These are phyloP conservation scores for Pichia kudriavzevii DNA, from an alignment of 1,139 yeast species.

Conservation along the genomic window DNA sequence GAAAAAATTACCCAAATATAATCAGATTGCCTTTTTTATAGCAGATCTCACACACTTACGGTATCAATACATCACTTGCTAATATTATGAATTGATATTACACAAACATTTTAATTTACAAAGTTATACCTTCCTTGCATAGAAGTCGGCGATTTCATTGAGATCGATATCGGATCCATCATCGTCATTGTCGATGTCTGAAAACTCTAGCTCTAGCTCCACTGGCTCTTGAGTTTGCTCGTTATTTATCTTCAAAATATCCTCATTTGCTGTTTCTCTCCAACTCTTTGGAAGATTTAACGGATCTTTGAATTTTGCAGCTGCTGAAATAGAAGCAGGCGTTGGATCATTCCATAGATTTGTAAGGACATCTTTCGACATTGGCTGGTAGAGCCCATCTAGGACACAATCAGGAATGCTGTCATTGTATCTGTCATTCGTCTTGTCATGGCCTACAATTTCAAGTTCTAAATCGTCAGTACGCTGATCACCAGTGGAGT, in stretches of 20 bases:
- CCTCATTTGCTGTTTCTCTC: constrained; percentile 3
- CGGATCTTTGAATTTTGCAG: constrained; percentile 19
- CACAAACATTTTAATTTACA: neutral
- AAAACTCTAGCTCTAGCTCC: constrained; percentile 21
- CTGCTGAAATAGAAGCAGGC: constrained; percentile 10
- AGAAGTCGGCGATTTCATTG: constrained; percentile 19
- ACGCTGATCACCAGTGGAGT: constrained; percentile 12
- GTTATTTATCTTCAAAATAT: constrained; percentile 12
- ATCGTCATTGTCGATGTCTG: constrained; percentile 19
- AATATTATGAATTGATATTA: constrained; percentile 1
- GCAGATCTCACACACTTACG: too few relatives aligned
- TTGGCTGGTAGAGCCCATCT: constrained; percentile 7
- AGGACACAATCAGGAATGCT: constrained; percentile 9
- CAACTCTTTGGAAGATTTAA: constrained; percentile 14
- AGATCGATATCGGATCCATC: constrained; percentile 13
- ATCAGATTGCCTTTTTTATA: too few relatives aligned
- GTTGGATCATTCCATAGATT: constrained; percentile 15
- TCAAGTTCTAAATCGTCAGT: constrained; percentile 35
- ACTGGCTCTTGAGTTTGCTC: constrained; percentile 7
- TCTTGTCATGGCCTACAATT: constrained; percentile 27
- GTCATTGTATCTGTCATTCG: constrained; percentile 11
- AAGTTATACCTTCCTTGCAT: constrained; percentile 3
- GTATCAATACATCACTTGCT: too few relatives aligned
- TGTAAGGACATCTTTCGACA: constrained; percentile 15
- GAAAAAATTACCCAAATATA: too few relatives aligned